Base-by-base conservation (phyloP, 179 eudicot genomes). In the Silene noctiflora region DNA sequence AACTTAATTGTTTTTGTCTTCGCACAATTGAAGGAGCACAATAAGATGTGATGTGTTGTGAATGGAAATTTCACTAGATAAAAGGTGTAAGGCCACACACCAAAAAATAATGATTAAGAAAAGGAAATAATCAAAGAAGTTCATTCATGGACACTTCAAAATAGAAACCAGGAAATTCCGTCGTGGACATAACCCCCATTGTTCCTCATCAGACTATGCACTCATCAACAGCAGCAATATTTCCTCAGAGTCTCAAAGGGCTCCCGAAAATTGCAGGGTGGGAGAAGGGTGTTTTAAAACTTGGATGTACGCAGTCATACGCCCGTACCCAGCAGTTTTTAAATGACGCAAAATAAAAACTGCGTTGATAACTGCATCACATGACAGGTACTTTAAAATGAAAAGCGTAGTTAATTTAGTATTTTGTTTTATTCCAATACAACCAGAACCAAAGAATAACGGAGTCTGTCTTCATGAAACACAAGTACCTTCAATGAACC, bases 401-500 rank as follows among this genome's bases (percentile, higher is more conserved):
- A 46, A 46, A 10, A 46, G 4, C 14, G 53, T 4, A 46, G 53
- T 46, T 33, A 33, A 33, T 33, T 33, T 33, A 39, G 46, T 39
- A 39, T 39, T 39, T 39, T 39, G 11, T 39, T 39, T 39, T 39
- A 39, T 39, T 39, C 46, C 46, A 39, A 14, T 55, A 55, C 59
- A 55, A 16, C 59, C 59, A 55, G 7, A 55, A 55, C 59, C 6
- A 55, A 14, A 55, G 59, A 55, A n/a, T 55, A 55, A 7, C 20
- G 20, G 59, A 8, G 59, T 4, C 20, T 17, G 20, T 55, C 59
- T 55, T 55, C 20, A 55, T 55, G 60, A 55, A 20, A 63, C 19
- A 17, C 24, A 71, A 10, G 33, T 77, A 94, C 98, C 91, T 89
- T 86, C 71, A 94, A 78, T 69, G 84, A 81, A 71, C 80, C 83